Base-by-base conservation (phyloP, 495 filamentous ascomycete species). In the Penicillium coffeae region DNA sequence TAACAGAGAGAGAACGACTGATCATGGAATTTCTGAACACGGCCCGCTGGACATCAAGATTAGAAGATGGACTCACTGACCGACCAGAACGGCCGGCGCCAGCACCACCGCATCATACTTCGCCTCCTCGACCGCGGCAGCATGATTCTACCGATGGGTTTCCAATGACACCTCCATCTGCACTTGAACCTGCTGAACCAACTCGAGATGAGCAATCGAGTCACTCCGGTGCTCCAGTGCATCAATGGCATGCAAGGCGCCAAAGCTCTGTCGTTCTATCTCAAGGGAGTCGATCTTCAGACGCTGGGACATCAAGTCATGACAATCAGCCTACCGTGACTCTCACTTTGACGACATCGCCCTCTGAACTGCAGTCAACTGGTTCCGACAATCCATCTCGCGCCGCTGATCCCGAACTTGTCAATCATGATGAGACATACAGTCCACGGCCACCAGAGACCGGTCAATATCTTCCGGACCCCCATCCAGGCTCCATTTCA, bases 21-120 rank as follows among this genome's bases (percentile, higher is more conserved):
- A 75, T 84, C 33, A 66, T 84, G 42, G 80, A 84, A 19, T 77
- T 76, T 51, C 60, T 84, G 48, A 76, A 71, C 42, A 69, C 70
- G 13, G 69, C 70, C 30, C 69, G 72, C 21, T 73, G 60, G 63
- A 63, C 68, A 7, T 60, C 69, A 33, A 59, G 64, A 45, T 34
- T 60, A 30, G 69, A 72, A 49, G 68, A 66, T 42, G 59, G 64
- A 19, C 45, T 62, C 34, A 56, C 64, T 10, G 70, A 71, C 30
- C 62, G 66, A 38, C 55, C 62, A 27, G 70, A 69, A 38, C 59
- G 63, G 38, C 52, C 63, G 27, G 47, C 61, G 0, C 68, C 66
- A 50, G 48, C 56, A 33, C 55, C 47, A 46, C 41, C 49, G 42
- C 62, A 68, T 45, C 55, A 63, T 34, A 60, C 54, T 37, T 48